phyloP scores from a whole-genome alignment of 805 yeast genomes.

The Gaillardinia entomophila region DNA sequence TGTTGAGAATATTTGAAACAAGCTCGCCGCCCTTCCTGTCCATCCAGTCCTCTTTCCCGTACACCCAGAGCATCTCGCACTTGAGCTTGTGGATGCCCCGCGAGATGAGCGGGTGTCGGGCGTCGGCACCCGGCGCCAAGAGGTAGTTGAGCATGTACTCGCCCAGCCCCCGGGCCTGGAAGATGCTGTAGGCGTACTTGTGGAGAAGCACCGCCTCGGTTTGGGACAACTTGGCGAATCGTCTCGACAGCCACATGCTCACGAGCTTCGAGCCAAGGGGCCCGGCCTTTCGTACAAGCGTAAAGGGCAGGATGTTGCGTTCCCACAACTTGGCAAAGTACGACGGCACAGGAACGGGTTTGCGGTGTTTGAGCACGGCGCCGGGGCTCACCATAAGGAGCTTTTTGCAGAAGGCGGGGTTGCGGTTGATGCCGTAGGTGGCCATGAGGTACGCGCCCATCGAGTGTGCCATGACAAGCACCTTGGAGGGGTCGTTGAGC shows the following conservation, averaged over 20 bases:
- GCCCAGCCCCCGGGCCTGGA: conserved; percentile 85
- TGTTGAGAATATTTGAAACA: conserved; percentile 30
- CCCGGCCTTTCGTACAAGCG: conserved; percentile 70
- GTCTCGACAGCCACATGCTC: conserved; percentile 82
- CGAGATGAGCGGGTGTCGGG: conserved; percentile 63
- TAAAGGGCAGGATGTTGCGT: conserved; percentile 78
- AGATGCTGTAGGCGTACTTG: conserved; percentile 74
- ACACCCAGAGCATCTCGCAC: conserved; percentile 73
- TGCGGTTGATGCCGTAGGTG: conserved; percentile 52
- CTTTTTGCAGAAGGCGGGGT: conserved; percentile 57
- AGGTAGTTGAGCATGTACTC: conserved; percentile 84
- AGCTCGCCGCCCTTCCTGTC: conserved; percentile 43
- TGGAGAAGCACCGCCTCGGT: conserved; percentile 55
- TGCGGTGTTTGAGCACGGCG: conserved; percentile 56
- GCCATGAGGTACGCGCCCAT: conserved; percentile 85
- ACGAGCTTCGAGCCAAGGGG: conserved; percentile 80
- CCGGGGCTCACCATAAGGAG: conserved; percentile 87
- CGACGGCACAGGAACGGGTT: conserved; percentile 49
- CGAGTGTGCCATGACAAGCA: conserved; percentile 76
- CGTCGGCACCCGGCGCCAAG: conserved; percentile 87
- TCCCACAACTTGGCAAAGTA: conserved; percentile 87
- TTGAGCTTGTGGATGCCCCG: conserved; percentile 45
- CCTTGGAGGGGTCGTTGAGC: conserved; percentile 33
- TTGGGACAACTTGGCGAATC: conserved; percentile 58
- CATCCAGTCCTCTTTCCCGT: conserved; percentile 75